Conservation (phyloP, 1,284 basidiomycete genomes). For the Kalmanozyma brasiliensis region DNA sequence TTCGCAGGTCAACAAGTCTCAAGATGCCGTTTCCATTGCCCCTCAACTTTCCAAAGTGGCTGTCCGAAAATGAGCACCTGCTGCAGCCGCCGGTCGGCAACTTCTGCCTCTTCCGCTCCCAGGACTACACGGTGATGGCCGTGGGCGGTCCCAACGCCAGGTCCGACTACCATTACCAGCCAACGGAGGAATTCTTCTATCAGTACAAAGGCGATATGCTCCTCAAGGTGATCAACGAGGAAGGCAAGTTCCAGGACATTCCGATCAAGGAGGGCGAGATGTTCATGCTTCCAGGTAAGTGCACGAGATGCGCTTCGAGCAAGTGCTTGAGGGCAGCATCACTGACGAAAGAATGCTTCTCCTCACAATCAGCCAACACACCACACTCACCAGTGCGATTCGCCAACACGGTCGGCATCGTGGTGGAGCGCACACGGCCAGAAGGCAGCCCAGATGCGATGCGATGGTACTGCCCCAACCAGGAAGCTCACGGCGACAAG, state of each 20-base stretch:
- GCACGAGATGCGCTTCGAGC: background rate
- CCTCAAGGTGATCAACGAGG: conserved; percentile 82
- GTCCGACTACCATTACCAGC: conserved; percentile 63
- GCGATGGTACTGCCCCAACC: conserved; percentile 89
- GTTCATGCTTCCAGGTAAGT: conserved; percentile 87
- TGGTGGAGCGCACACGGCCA: conserved; percentile 89
- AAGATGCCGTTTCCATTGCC: conserved; percentile 57
- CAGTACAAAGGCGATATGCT: conserved; percentile 75
- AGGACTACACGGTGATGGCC: conserved; percentile 66
- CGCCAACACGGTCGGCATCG: conserved; percentile 90
- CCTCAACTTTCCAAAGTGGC: conserved; percentile 67
- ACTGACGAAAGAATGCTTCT: background rate
- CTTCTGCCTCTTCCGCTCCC: conserved; percentile 60
- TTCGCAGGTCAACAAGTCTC: background rate
- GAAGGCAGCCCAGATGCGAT: conserved; percentile 78
- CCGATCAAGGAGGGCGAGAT: conserved; percentile 92
- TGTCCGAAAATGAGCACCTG: conserved; percentile 64
- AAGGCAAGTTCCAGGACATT: conserved; percentile 86
- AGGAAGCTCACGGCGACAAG: conserved; percentile 72
- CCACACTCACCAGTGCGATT: conserved; percentile 94
- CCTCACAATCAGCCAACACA: conserved; percentile 74
- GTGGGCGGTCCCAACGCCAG: conserved; percentile 66
- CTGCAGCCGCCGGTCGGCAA: conserved; percentile 68
- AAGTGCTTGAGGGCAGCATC: too few relatives aligned
- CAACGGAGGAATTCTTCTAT: conserved; percentile 67